Percentiles rank a stretch among this genome's conserved stretches.
phyloP scores from a whole-genome alignment of 208 protist genomes.

The Kentomonas sorsogonicus region DNA sequence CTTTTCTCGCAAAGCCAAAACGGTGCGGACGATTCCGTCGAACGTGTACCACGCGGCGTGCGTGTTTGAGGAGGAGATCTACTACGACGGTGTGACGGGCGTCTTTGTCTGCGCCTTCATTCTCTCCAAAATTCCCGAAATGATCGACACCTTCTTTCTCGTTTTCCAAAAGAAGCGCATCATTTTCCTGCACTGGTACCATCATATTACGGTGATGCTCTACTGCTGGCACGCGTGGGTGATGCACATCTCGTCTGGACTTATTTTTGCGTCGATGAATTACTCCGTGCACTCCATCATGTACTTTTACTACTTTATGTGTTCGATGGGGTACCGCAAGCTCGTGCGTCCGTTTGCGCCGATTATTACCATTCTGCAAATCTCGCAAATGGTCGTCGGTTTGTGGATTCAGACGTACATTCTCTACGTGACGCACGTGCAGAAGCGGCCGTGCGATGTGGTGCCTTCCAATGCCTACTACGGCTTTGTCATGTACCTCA shows the following conservation, averaged over 20 bases:
- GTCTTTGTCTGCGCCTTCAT: constrained; percentile 70
- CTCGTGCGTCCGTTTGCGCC: constrained; percentile 70
- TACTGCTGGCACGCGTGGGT: constrained; percentile 89
- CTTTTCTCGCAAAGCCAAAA: too few relatives aligned
- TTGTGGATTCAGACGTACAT: constrained; percentile 51
- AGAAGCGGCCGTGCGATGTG: constrained; percentile 46
- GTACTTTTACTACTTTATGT: constrained; percentile 93
- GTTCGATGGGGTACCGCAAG: constrained; percentile 45
- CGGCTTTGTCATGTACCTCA: constrained; percentile 87
- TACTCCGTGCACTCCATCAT: constrained; percentile 93
- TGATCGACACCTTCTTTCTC: constrained; percentile 83
- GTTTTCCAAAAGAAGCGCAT: constrained; percentile 80
- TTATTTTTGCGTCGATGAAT: constrained; percentile 91
- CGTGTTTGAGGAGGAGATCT: constrained; percentile 34
- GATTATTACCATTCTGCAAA: constrained; percentile 83
- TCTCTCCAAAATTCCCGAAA: constrained; percentile 84
- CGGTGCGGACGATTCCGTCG: constrained; percentile 10
- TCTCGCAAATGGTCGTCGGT: constrained; percentile 91
- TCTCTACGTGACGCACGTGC: constrained; percentile 38
- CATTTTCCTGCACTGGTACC: constrained; percentile 90
- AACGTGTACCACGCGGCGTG: constrained; percentile 50
- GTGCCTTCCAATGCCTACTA: constrained; percentile 48
- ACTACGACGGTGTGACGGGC: constrained; percentile 52
- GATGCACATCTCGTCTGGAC: constrained; percentile 34
- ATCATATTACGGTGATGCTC: constrained; percentile 90